Evolutionary conservation across 176 grass and related monocot genomes (phyloP).

Genomic region (Raddia distichophylla): DNA sequence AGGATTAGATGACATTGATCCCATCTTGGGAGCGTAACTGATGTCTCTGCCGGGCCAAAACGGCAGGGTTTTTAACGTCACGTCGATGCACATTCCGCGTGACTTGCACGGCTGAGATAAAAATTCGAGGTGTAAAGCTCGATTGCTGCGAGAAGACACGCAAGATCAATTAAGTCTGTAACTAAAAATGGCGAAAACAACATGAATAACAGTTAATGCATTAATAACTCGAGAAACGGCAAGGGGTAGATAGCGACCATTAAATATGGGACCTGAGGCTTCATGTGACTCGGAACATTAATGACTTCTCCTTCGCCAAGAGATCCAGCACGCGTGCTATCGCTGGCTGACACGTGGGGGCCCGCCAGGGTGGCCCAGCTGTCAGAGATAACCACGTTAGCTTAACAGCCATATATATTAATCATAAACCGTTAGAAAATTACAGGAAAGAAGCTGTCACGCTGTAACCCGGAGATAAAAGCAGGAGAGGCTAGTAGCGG

Average conservation of each 20-base stretch:
- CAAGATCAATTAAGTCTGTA: background rate
- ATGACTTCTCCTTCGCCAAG: background rate
- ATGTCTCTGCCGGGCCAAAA: background rate
- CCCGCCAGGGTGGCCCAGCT: background rate
- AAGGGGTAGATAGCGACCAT: background rate
- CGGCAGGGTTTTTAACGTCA: background rate
- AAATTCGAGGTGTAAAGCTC: background rate
- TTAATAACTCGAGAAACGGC: background rate
- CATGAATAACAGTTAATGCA: conserved; percentile 41
- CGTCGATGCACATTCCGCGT: background rate
- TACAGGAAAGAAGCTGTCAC: background rate
- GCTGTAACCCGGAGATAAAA: background rate
- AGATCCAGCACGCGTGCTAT: accelerated
- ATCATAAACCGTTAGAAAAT: background rate
- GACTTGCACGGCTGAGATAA: background rate
- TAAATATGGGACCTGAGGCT: conserved; percentile 34
- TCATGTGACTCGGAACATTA: conserved; percentile 43
- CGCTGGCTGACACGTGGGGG: background rate
- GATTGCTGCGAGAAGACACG: too few relatives aligned
- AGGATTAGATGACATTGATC: too few relatives aligned
- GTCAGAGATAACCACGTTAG: background rate
- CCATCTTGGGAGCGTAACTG: too few relatives aligned
- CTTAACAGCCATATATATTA: background rate
- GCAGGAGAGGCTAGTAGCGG: background rate
- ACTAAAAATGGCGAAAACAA: background rate